phyloP scores from a whole-genome alignment of 2,329 filamentous ascomycete species.

The Aspergillus latus region DNA sequence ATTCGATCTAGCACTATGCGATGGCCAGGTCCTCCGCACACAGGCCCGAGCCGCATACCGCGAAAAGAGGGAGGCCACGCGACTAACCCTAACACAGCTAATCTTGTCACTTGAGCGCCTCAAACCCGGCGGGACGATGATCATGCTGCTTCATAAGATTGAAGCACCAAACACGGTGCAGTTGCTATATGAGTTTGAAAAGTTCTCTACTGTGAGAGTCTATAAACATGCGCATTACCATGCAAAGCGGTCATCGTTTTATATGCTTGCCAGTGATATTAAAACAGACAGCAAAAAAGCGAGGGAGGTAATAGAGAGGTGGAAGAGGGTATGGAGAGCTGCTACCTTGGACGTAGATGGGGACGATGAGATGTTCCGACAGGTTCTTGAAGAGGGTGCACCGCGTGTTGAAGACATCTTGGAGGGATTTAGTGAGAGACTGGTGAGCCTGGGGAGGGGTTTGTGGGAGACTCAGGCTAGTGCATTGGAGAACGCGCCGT shows the following conservation, averaged over 20 bases:
- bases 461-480: slow-evolving; percentile 34
- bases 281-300: slow-evolving; percentile 35
- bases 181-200: slow-evolving; percentile 41
- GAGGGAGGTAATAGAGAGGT: slow-evolving; percentile 36
- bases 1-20: slow-evolving; percentile 51
- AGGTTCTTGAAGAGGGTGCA: slow-evolving; percentile 4
- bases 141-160: slow-evolving; percentile 53
- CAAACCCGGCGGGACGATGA: slow-evolving; percentile 49
- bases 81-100: slow-evolving; percentile 42
- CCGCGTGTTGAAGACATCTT: slow-evolving; percentile 30
- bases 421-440: slow-evolving; percentile 36
- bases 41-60: slow-evolving; percentile 38
- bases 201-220: slow-evolving; percentile 45
- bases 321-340: slow-evolving; percentile 33
- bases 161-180: slow-evolving; percentile 43
- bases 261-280: slow-evolving; percentile 52
- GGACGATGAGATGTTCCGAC: slow-evolving; percentile 5
- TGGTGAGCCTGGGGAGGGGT: slow-evolving; percentile 31
- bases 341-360: slow-evolving; percentile 29
- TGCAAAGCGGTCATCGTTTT: slow-evolving; percentile 52
- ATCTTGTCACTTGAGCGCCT: slow-evolving; percentile 51
- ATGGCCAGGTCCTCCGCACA: slow-evolving; percentile 49
- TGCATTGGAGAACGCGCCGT: slow-evolving; percentile 13
- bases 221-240: slow-evolving; percentile 50
- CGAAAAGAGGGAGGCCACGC: slow-evolving; percentile 35